A percentile compares a stretch with the other conserved stretches of the same genome.
Evolutionary conservation across 2,329 filamentous ascomycete genomes (phyloP).

Genomic region (Davidsoniella virescens): DNA sequence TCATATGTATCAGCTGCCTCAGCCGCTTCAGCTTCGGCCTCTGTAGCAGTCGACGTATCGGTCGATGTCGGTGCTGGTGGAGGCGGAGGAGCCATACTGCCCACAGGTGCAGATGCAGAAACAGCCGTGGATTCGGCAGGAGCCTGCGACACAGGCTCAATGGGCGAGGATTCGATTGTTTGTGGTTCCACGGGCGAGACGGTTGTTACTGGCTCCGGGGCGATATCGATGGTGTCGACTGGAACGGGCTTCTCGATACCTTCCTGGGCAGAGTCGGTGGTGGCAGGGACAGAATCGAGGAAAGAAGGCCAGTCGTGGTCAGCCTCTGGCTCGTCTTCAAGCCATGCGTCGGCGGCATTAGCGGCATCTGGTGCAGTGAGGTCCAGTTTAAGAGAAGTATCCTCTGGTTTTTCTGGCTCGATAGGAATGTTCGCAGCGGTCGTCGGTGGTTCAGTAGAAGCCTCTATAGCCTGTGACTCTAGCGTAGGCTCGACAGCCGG

Average conservation of each 20-base stretch:
- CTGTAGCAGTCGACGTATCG: neutral
- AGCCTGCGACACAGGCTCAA: neutral
- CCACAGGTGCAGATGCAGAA: neutral
- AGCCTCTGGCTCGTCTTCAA: conserved; percentile 10
- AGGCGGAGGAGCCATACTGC: neutral
- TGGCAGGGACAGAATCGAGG: neutral
- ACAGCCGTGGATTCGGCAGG: neutral
- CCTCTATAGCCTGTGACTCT: neutral
- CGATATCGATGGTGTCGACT: neutral
- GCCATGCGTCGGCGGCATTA: conserved; percentile 10
- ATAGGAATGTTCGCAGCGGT: neutral
- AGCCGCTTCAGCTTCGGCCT: neutral
- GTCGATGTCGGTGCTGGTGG: conserved; percentile 6
- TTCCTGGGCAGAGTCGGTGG: neutral
- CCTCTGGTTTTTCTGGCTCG: neutral
- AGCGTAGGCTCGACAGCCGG: neutral
- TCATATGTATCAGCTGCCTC: conserved; percentile 2
- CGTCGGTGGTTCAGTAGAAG: neutral
- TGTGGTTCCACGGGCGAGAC: neutral
- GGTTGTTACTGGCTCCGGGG: neutral
- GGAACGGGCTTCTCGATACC: neutral
- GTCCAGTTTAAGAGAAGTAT: neutral
- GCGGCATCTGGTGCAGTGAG: conserved; percentile 4
- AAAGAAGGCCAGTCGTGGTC: conserved; percentile 8
- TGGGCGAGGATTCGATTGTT: neutral